phyloP scores from a whole-genome alignment of 331 rosid genomes.

The Dryas integrifolia region DNA sequence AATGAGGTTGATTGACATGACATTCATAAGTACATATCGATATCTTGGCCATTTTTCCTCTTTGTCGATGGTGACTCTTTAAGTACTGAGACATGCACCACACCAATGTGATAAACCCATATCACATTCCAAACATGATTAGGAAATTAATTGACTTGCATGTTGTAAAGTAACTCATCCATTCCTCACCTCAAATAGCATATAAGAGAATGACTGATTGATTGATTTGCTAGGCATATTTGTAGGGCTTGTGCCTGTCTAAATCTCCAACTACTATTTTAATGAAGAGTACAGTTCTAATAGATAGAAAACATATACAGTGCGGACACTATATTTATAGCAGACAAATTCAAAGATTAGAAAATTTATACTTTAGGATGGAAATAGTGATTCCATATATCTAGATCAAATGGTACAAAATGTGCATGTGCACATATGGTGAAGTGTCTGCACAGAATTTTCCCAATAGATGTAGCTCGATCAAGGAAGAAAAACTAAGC shows the following conservation, averaged over 20 bases:
- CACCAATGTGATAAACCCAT: neutral
- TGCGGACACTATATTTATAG: no score
- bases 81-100: slow-evolving; percentile 3
- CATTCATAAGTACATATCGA: slow-evolving; percentile 5
- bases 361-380: no score
- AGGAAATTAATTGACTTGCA: neutral
- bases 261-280: neutral
- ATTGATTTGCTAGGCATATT: slow-evolving; percentile 24
- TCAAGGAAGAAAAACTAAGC: neutral
- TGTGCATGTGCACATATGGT: no score
- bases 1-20: slow-evolving; percentile 24
- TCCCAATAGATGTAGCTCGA: no score
- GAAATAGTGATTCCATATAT: no score
- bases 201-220: neutral
- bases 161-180: slow-evolving; percentile 13
- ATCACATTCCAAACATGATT: neutral
- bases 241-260: slow-evolving; percentile 16
- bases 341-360: no score
- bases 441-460: no score
- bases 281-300: neutral
- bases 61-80: neutral
- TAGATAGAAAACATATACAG: no score
- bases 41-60: neutral
- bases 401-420: no score
- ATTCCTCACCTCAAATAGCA: slow-evolving; percentile 14